Evolutionary conservation across 2,329 filamentous ascomycete species (phyloP).

Genomic region (Zasmidium angulare): DNA sequence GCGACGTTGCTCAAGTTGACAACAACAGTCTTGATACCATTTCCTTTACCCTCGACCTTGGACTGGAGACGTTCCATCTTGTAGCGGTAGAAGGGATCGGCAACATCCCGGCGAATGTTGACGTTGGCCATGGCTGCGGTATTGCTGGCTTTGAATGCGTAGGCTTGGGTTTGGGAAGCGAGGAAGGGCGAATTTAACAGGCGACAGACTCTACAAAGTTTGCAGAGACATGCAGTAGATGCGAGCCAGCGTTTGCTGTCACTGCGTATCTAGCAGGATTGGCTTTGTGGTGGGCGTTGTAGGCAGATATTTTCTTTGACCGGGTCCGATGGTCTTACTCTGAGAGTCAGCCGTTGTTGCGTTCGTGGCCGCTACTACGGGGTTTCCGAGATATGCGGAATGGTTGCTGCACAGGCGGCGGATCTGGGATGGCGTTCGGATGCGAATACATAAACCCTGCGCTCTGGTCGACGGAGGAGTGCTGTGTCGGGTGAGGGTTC

Average conservation of each 20-base stretch:
- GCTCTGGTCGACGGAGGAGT: constrained; percentile 22
- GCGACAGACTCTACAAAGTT: constrained; percentile 22
- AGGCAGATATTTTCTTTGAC: constrained; percentile 13
- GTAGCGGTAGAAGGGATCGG: constrained; percentile 99
- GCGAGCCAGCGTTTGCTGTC: constrained; percentile 31
- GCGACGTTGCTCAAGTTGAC: constrained; percentile 96
- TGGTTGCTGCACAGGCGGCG: constrained; percentile 83
- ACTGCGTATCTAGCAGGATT: constrained; percentile 18
- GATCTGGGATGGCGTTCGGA: constrained; percentile 88
- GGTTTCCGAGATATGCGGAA: constrained; percentile 95
- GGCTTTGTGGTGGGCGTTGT: constrained; percentile 18
- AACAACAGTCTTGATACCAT: constrained; percentile 98
- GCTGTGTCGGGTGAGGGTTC: constrained; percentile 17
- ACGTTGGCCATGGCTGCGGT: constrained; percentile 86
- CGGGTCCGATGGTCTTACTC: constrained; percentile 16
- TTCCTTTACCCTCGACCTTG: constrained; percentile 99
- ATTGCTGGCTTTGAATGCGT: constrained; percentile 19
- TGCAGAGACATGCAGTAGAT: constrained; percentile 60
- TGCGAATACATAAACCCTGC: constrained; percentile 94
- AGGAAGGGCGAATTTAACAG: constrained; percentile 3
- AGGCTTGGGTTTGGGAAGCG: constrained; percentile 1
- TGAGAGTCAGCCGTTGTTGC: constrained; percentile 77
- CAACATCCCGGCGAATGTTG: constrained; percentile 97
- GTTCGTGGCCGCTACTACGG: constrained; percentile 78
- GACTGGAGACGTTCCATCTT: constrained; percentile 99